A percentile compares a stretch with the other conserved stretches of the same genome.
Conservation (phyloP, 163 green algal species). For the Coccomyxa subellipsoidea region DNA sequence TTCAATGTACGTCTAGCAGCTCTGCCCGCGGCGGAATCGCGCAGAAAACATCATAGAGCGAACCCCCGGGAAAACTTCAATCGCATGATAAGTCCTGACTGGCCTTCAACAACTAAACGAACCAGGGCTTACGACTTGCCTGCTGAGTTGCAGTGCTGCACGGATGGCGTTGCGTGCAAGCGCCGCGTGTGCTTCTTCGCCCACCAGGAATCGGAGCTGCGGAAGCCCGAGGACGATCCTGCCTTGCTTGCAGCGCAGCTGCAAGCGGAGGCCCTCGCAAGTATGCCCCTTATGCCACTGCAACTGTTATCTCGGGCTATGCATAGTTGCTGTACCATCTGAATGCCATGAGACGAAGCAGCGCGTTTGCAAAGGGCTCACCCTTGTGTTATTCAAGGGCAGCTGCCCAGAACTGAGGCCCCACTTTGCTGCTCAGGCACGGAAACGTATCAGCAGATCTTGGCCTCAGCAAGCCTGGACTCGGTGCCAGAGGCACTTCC, state of each 20-base stretch:
- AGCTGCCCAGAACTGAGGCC: too few relatives aligned
- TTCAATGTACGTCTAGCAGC: not conserved
- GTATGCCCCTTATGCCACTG: not conserved
- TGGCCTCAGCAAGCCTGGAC: not conserved
- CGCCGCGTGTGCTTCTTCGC: constrained; percentile 83
- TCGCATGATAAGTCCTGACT: not conserved
- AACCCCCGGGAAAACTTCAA: not conserved
- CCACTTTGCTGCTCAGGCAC: too few relatives aligned
- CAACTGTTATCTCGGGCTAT: too few relatives aligned
- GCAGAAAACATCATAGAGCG: not conserved
- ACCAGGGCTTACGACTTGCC: not conserved
- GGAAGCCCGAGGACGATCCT: constrained; percentile 34
- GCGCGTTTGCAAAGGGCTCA: too few relatives aligned
- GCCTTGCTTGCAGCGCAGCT: constrained; percentile 1
- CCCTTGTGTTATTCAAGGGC: too few relatives aligned
- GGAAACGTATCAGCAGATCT: not conserved
- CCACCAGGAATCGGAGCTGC: constrained; percentile 58
- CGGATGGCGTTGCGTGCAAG: constrained; percentile 66
- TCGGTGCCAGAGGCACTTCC: not conserved
- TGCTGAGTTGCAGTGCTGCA: constrained; percentile 51
- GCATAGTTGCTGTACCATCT: too few relatives aligned
- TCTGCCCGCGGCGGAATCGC: too few relatives aligned
- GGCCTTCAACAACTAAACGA: not conserved
- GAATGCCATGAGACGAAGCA: too few relatives aligned
- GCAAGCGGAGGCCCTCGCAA: not conserved